Percentiles rank a stretch among this genome's conserved stretches.
phyloP scores from a whole-genome alignment of 768 basidiomycete genomes.

The Suillus americanus region DNA sequence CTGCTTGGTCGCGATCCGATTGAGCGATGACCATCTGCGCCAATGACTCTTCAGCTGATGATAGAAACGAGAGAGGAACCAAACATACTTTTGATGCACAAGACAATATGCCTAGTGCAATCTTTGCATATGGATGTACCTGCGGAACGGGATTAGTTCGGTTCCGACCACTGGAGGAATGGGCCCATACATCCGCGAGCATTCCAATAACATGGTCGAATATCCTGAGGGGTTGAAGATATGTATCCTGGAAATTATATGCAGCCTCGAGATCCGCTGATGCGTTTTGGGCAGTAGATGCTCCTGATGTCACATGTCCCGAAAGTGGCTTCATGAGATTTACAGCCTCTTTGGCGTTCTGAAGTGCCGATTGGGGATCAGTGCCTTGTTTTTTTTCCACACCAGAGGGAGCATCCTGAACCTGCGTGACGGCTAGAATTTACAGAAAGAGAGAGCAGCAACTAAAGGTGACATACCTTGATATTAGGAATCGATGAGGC shows the following conservation, averaged over 20 bases:
- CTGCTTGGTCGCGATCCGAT: neutral
- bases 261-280: too few species aligned
- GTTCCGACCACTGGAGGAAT: neutral
- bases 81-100: neutral
- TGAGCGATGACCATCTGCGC: conserved; percentile 1
- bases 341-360: too few species aligned
- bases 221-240: neutral
- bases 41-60: too few species aligned
- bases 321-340: too few species aligned
- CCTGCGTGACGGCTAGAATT: neutral
- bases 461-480: neutral
- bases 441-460: neutral
- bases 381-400: neutral
- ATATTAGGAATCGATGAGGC: neutral
- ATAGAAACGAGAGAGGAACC: too few species aligned
- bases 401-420: neutral
- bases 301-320: too few species aligned
- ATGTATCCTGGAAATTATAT: too few species aligned
- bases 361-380: too few species aligned
- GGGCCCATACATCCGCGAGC: neutral
- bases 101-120: neutral
- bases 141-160: neutral
- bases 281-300: too few species aligned
- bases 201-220: neutral
- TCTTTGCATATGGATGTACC: conserved; percentile 9